Evolutionary conservation across 805 yeast species (phyloP), one percentile per base, ranked within the genome.

Genomic region (Saccharomycopsis malanga): DNA sequence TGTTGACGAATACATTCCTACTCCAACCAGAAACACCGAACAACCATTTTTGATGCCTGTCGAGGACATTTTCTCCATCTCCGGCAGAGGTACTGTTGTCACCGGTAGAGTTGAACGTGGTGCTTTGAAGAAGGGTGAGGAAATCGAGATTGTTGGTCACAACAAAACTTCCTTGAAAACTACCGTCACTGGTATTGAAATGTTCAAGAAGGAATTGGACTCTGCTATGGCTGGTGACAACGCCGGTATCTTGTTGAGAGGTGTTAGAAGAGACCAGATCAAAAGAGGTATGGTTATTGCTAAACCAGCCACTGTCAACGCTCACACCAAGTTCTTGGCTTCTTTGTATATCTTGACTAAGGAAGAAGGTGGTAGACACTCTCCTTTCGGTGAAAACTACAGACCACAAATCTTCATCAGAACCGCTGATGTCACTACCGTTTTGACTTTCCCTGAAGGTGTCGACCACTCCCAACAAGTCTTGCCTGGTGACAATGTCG

Each of bases 31-130:
- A 76, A 97, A 93, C 66, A 77, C 91, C 60, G 97, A 88, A 60
- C 87, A 88, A 71, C 89, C 97, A 57, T 93, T 93, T 79, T 72
- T 93, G 70, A 81, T 93, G 85, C 97, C 98, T 55, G 81, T 93
- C 59, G 98, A 93, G 76, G 96, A 87, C 62, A 89, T 88, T 54
- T 93, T 91, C 79, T 87, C 98, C 51, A 93, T 93, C 59, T 87
- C 98, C 39, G 99, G 99, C 72, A 91, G 98, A 81, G 98, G 98
- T 74, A 93, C 98, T 52, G 98, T 93, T 58, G 96, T 87, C 61
- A 86, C 98, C 49, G 98, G 98, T 68, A 86, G 98, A 73, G 98
- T 88, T 59, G 98, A 91, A 77, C 88, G 98, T 75, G 98, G 98
- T 73, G 71, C 81, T 57, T 79, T 93, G 70, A 87, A 87, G 83